Evolutionary conservation across 2,329 filamentous ascomycete species (phyloP), one percentile per base, ranked within the genome.

Genomic region (Leptographium procerum): DNA sequence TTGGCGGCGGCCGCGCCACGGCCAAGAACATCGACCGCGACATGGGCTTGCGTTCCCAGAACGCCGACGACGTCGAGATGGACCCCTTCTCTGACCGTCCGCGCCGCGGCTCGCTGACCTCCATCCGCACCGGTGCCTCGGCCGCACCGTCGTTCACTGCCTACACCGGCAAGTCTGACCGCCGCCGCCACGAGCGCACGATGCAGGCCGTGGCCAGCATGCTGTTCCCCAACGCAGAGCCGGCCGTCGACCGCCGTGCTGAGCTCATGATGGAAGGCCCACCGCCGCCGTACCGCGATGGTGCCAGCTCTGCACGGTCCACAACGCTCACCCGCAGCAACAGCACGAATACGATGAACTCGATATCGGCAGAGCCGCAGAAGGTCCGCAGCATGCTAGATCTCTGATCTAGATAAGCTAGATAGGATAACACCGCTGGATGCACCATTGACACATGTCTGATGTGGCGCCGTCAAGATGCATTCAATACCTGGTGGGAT

Each of bases 341-440:
- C 48, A 81, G 78, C 62, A 70, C 72, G 1, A 72, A 69, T 52
- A 79, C 79, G 40, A 70, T 69, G n/a, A 68, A 72, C 52, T 81
- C 78, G 6, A 69, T 77, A 14, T 71, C 67, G 8, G 71, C 67
- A n/a, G 75, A 74, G 57, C 78, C 79, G n/a, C 78, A 81, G 65
- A 75, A 80, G 64, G 69, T 83, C 7, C 73, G 71, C 64, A 83
- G 81, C 65, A 84, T 84, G 81, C 63, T 84, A 64, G 81, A 84
- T 64, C 65, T 83, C 16, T 83, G 68, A 67, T 11, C 36, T 47
- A 8, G 16, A n/a, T n/a, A n/a, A n/a, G n/a, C n/a, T n/a, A n/a
- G n/a, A n/a, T n/a, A n/a, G n/a, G n/a, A n/a, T n/a, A n/a, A n/a
- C n/a, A n/a, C n/a, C n/a, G n/a, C n/a, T n/a, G n/a, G n/a, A n/a